Evolutionary conservation across 2,329 filamentous ascomycete genomes (phyloP).

Genomic region (Simplicillium aogashimaense): DNA sequence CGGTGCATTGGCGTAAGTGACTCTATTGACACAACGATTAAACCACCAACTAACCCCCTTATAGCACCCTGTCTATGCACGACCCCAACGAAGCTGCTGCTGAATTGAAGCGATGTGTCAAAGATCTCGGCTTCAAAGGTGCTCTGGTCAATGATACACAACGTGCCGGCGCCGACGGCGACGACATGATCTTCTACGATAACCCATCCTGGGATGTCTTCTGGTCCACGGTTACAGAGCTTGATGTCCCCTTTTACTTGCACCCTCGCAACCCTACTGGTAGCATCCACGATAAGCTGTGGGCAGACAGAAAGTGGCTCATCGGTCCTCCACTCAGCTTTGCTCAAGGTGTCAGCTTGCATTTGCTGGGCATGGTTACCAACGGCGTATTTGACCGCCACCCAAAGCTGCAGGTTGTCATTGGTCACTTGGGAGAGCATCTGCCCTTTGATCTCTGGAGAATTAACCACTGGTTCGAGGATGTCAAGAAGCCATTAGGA

Average conservation of each 20-base stretch:
- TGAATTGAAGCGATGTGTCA: conserved; percentile 44
- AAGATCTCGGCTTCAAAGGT: conserved; percentile 50
- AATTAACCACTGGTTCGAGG: conserved; percentile 46
- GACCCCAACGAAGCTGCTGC: conserved; percentile 36
- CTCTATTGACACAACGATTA: neutral
- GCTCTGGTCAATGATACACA: conserved; percentile 54
- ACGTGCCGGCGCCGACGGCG: conserved; percentile 44
- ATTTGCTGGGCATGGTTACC: conserved; percentile 40
- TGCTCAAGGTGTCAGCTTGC: conserved; percentile 47
- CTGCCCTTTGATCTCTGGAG: conserved; percentile 39
- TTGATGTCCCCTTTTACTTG: conserved; percentile 56
- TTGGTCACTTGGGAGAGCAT: conserved; percentile 39
- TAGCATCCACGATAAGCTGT: conserved; percentile 46
- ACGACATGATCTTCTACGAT: conserved; percentile 57
- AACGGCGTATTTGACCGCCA: conserved; percentile 40
- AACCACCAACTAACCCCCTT: neutral
- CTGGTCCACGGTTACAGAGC: conserved; percentile 46
- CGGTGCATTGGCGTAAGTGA: conserved; percentile 33
- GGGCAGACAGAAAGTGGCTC: conserved; percentile 47
- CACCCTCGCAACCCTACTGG: conserved; percentile 51
- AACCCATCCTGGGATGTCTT: conserved; percentile 49
- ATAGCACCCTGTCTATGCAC: conserved; percentile 40
- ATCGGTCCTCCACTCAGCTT: conserved; percentile 50
- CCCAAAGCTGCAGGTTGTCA: conserved; percentile 32
- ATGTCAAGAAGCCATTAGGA: conserved; percentile 40